Base-by-base conservation (phyloP, 305 asterid species). In the Ruellia speciosa region DNA sequence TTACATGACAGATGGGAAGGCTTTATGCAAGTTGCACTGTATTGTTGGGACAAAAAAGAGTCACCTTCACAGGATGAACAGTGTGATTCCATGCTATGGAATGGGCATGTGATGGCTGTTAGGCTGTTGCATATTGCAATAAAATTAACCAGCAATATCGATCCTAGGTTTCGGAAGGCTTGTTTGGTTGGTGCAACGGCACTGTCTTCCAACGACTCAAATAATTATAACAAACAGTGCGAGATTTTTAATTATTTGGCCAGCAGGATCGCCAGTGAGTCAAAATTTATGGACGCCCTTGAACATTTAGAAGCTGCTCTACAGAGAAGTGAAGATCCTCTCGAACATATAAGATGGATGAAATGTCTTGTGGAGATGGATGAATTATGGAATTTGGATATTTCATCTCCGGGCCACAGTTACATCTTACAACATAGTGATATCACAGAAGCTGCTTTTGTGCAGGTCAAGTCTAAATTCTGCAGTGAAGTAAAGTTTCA, bases 1-100 rank as follows among this genome's bases (percentile, higher is more conserved):
- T 62, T 46, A 39, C n/a, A 7, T 57, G 54, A 61, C 75, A 88
- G 96, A 82, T 88, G 95, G 95, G 96, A 88, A 70, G 96, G 95
- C 60, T 85, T 85, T 60, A 56, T 79, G 65, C 96, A 83, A n/a
- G 70, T 73, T 49, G 94, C 90, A 14, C 72, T 85, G 18, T 66
- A 71, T 68, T 63, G 54, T 58, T 88, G 95, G 94, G 58, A 62
- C 52, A 64, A 63, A 53, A 83, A 78, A 60, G 77, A 62, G 55
- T 72, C 57, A 59, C 60, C 37, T 17, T 33, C 43, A 49, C 69
- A 35, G 9, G 34, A 53, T 59, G 52, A 56, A 52, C 39, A 63
- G 2, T 20, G 12, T 17, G 80, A 63, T 71, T 65, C 71, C 35
- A 18, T 52, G 58, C 63, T 68, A 45, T 50, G 53, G 43, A 66